These are phyloP conservation scores for Cordyceps cicadae DNA, from an alignment of 2,329 filamentous ascomycete genomes.

Conservation along the genomic window DNA sequence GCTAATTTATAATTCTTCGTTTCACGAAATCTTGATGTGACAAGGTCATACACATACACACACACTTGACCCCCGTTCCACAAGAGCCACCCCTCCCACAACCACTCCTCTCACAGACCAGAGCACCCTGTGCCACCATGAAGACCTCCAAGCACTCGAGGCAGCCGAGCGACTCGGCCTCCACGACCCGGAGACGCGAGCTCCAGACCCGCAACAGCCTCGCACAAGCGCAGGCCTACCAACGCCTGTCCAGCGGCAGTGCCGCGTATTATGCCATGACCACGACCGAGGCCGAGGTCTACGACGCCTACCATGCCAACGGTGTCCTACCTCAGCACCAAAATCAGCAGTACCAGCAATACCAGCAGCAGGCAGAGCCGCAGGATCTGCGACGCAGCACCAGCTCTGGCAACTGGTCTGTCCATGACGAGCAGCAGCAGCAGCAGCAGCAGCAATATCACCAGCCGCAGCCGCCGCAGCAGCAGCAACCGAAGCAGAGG, in stretches of 20 bases:
- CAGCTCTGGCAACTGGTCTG: not conserved
- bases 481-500: not conserved
- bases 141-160: conserved; percentile 3
- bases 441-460: not conserved
- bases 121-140: not conserved
- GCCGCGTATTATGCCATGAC: conserved; percentile 2
- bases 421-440: not conserved
- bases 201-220: not conserved
- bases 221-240: conserved; percentile 4
- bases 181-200: not conserved
- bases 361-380: not conserved
- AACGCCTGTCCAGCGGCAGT: not conserved
- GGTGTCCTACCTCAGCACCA: not conserved
- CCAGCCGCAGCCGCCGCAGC: not conserved
- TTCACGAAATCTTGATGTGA: not conserved
- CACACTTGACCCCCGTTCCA: not conserved
- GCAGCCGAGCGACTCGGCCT: conserved; percentile 4
- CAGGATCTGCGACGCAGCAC: conserved; percentile 3
- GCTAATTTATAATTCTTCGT: conserved; percentile 3
- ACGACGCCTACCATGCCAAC: conserved; percentile 1
- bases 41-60: not conserved
- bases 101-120: not conserved
- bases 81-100: not conserved
- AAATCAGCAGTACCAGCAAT: not conserved
- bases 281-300: not conserved